phyloP scores from a whole-genome alignment of 768 basidiomycete species.

The Calocybe cyanea region DNA sequence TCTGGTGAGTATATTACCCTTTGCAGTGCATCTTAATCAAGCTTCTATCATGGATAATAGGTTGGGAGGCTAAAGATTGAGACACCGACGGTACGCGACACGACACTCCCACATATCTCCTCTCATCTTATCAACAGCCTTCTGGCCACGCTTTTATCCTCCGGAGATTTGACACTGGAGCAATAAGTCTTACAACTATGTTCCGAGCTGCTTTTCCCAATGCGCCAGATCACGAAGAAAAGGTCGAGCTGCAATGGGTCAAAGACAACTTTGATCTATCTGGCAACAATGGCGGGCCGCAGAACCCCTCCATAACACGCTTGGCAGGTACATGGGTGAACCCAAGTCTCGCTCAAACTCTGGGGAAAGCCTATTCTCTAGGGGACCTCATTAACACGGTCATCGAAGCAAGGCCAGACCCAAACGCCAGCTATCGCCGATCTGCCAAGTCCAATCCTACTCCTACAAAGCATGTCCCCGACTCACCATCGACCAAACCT shows the following conservation, averaged over 20 bases:
- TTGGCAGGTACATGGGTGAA: constrained; percentile 90
- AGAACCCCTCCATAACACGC: constrained; percentile 57
- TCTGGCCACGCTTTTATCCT: constrained; percentile 90
- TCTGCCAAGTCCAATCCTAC: constrained; percentile 40
- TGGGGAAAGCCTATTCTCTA: constrained; percentile 69
- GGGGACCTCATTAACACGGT: constrained; percentile 59
- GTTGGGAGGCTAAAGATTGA: constrained; percentile 86
- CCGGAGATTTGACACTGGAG: constrained; percentile 89
- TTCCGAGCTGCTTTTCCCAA: constrained; percentile 91
- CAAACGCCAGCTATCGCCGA: constrained; percentile 72
- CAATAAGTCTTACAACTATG: constrained; percentile 92
- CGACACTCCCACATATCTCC: constrained; percentile 9
- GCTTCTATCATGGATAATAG: constrained; percentile 31
- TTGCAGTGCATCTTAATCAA: constrained; percentile 1
- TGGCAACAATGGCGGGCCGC: constrained; percentile 72
- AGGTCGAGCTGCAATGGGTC: constrained; percentile 78
- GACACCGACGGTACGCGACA: constrained; percentile 61
- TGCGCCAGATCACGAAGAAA: constrained; percentile 74
- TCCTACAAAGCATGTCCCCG: too few relatives aligned
- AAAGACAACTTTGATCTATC: constrained; percentile 71
- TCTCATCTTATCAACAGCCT: constrained; percentile 42
- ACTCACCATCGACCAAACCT: constrained; percentile 22
- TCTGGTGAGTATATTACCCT: constrained; percentile 28
- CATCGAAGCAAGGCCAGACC: constrained; percentile 73
- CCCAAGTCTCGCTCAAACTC: constrained; percentile 55